Conservation (phyloP, 2,329 filamentous ascomycete genomes). For the Aspergillus fructus region DNA sequence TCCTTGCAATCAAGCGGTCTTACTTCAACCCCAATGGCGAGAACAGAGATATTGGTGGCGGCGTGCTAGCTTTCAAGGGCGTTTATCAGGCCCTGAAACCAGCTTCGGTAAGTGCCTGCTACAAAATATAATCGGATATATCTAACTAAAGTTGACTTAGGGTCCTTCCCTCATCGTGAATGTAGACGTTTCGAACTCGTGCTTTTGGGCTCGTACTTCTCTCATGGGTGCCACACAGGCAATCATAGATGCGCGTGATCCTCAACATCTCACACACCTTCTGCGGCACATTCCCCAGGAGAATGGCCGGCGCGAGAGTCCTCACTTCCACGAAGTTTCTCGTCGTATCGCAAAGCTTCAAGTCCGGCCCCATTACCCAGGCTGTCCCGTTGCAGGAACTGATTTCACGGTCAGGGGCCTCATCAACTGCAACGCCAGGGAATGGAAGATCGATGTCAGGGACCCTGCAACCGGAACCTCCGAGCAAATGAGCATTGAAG, state of each 20-base stretch:
- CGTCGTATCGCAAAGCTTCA: slow-evolving; percentile 35
- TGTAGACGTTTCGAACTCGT: slow-evolving; percentile 86
- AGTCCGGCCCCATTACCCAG: slow-evolving; percentile 39
- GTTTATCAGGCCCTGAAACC: slow-evolving; percentile 83
- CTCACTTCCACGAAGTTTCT: slow-evolving; percentile 26
- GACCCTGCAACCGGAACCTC: slow-evolving; percentile 39
- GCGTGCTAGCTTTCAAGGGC: slow-evolving; percentile 79
- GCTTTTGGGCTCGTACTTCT: slow-evolving; percentile 69
- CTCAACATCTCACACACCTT: slow-evolving; percentile 29
- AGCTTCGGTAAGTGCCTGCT: slow-evolving; percentile 53
- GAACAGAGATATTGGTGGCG: slow-evolving; percentile 58
- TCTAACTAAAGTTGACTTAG: slow-evolving; percentile 33
- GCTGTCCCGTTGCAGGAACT: slow-evolving; percentile 34
- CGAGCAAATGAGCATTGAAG: slow-evolving; percentile 57
- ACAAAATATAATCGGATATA: not conserved
- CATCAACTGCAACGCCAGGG: slow-evolving; percentile 40
- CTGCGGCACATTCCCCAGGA: slow-evolving; percentile 25
- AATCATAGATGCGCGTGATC: slow-evolving; percentile 31
- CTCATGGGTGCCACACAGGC: slow-evolving; percentile 37
- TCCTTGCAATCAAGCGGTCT: slow-evolving; percentile 73
- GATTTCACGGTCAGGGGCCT: slow-evolving; percentile 55
- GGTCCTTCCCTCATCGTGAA: slow-evolving; percentile 74
- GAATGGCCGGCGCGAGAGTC: slow-evolving; percentile 25
- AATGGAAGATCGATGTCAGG: slow-evolving; percentile 44
- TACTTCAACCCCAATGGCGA: slow-evolving; percentile 67